Evolutionary conservation across 2,329 filamentous ascomycete species (phyloP).

Genomic region (Penicillium vulpinum): DNA sequence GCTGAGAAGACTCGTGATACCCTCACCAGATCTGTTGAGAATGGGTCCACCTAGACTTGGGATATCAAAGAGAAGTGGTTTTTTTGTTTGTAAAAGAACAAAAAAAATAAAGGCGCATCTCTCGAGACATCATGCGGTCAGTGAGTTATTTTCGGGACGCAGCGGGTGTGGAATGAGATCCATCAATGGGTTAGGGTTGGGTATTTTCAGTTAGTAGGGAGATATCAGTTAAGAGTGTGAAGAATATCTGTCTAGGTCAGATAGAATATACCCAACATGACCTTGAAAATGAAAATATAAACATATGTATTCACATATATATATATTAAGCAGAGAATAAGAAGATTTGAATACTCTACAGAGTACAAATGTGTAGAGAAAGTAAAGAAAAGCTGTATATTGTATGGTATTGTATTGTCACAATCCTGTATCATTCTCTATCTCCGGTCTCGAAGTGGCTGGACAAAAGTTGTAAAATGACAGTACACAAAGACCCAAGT

Average conservation of each 20-base stretch:
- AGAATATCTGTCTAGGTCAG: neutral
- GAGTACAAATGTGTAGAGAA: too few relatives aligned
- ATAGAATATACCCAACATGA: neutral
- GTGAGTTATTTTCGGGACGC: constrained; percentile 23
- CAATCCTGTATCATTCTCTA: neutral
- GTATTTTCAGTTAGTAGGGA: too few relatives aligned
- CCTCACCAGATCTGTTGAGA: constrained; percentile 3
- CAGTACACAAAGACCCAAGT: constrained; percentile 4
- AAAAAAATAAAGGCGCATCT: neutral
- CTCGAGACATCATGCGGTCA: constrained; percentile 8
- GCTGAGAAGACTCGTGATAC: constrained; percentile 5
- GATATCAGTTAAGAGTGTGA: neutral
- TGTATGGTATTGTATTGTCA: constrained; percentile 2
- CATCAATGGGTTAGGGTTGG: constrained; percentile 18
- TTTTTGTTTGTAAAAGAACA: neutral
- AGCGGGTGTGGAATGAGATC: constrained; percentile 26
- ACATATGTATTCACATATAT: neutral
- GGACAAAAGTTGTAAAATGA: constrained; percentile 1
- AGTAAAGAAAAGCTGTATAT: neutral
- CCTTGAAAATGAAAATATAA: neutral
- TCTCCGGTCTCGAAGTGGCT: neutral
- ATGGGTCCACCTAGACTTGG: neutral
- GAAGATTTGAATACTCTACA: too few relatives aligned
- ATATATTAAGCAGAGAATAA: neutral
- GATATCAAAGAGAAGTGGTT: neutral